A percentile compares a stretch with the other conserved stretches of the same genome.
phyloP scores from a whole-genome alignment of 2,329 filamentous ascomycete genomes.

The Colletotrichum caudatum region DNA sequence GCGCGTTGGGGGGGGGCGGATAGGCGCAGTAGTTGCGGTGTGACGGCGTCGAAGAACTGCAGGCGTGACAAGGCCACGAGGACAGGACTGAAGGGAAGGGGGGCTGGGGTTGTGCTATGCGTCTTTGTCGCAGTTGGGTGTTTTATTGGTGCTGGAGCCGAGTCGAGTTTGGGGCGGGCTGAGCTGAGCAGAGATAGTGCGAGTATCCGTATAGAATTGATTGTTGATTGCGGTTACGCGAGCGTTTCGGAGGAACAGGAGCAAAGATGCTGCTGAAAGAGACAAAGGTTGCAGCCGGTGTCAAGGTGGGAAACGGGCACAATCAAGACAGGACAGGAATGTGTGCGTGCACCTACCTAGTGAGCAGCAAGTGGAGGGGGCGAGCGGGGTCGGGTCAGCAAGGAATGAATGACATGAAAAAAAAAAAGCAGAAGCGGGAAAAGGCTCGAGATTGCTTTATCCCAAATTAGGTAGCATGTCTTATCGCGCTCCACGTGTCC shows the following conservation, averaged over 20 bases:
- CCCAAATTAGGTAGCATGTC: background rate
- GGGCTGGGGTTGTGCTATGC: background rate
- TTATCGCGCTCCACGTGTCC: constrained; percentile 41
- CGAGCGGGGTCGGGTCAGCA: background rate
- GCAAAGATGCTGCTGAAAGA: background rate
- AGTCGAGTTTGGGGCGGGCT: too few relatives aligned
- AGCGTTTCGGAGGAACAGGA: background rate
- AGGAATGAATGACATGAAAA: background rate
- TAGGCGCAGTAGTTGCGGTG: constrained; percentile 26
- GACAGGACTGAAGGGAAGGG: background rate
- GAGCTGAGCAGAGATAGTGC: background rate
- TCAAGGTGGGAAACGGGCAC: background rate
- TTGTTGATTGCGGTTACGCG: constrained; percentile 11
- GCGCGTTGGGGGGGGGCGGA: constrained; percentile 9
- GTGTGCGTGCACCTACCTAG: background rate
- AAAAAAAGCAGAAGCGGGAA: background rate
- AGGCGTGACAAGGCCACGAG: constrained; percentile 14
- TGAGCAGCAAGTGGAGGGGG: background rate
- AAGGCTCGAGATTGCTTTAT: constrained; percentile 1
- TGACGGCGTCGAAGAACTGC: constrained; percentile 25
- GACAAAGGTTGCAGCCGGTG: background rate
- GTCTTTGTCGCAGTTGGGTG: background rate
- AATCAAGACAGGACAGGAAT: constrained; percentile 10
- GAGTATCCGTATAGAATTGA: background rate
- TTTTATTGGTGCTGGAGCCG: too few relatives aligned